These are phyloP conservation scores for Candida mattraensis DNA, from an alignment of 805 yeast genomes.

Conservation along the genomic window DNA sequence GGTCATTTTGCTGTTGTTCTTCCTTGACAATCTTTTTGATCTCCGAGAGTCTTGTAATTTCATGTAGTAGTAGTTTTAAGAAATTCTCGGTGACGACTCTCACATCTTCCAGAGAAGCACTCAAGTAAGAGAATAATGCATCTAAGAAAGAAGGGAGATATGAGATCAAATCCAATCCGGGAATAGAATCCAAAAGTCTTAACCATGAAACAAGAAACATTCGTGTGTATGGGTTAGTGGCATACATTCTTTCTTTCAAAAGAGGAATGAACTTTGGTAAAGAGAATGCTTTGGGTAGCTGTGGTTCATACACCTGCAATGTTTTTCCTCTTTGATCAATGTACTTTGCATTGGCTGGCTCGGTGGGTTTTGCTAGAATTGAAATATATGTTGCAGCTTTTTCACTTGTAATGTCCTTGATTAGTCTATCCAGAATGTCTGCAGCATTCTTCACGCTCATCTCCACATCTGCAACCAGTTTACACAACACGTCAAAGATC, in stretches of 20 bases:
- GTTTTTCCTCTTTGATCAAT: slow-evolving; percentile 60
- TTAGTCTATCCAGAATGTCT: slow-evolving; percentile 81
- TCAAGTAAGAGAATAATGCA: slow-evolving; percentile 75
- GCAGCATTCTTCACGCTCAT: slow-evolving; percentile 94
- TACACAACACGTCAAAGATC: slow-evolving; percentile 88
- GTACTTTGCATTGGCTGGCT: slow-evolving; percentile 41
- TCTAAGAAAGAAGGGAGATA: slow-evolving; percentile 88
- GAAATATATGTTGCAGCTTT: slow-evolving; percentile 88
- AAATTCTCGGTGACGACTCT: slow-evolving; percentile 81
- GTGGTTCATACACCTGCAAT: slow-evolving; percentile 57
- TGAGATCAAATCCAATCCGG: slow-evolving; percentile 83
- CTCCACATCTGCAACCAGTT: slow-evolving; percentile 87
- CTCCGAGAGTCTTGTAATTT: slow-evolving; percentile 73
- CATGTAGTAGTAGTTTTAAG: slow-evolving; percentile 72
- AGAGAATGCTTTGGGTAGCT: slow-evolving; percentile 69
- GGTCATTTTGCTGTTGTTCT: slow-evolving; percentile 19
- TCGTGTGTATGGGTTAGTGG: slow-evolving; percentile 89
- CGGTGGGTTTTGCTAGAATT: slow-evolving; percentile 47
- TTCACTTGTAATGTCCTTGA: slow-evolving; percentile 93
- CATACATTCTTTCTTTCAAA: slow-evolving; percentile 86
- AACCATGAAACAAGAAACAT: slow-evolving; percentile 94
- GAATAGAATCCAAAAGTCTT: slow-evolving; percentile 86
- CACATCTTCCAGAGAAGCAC: slow-evolving; percentile 84
- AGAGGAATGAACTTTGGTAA: slow-evolving; percentile 86
- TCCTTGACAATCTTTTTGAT: slow-evolving; percentile 54